A percentile compares a stretch with the other conserved stretches of the same genome.
Conservation (phyloP, 73 alveolate genomes). For the Halteria grandinella region DNA sequence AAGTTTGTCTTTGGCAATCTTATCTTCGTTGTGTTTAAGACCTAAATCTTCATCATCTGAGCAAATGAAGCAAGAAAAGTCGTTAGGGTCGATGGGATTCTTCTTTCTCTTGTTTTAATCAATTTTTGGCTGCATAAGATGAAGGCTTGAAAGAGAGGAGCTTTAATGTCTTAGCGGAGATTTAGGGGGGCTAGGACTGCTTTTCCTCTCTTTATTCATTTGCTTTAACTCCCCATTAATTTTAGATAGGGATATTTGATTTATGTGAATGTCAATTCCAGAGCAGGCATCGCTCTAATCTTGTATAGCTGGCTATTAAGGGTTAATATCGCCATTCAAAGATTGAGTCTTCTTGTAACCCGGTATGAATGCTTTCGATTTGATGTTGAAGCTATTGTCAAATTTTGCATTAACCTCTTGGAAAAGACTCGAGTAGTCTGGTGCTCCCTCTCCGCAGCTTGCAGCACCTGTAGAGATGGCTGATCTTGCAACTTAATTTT, state of each 20-base stretch:
- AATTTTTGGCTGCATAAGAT: background rate
- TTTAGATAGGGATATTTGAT: background rate
- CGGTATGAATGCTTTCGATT: slow-evolving; percentile 33
- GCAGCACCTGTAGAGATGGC: too few species aligned
- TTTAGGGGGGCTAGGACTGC: too few species aligned
- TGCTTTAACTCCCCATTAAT: background rate
- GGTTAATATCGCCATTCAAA: too few species aligned
- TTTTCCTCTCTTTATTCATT: background rate
- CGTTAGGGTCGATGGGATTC: background rate
- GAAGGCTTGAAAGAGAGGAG: background rate
- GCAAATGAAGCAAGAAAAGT: background rate
- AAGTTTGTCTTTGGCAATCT: slow-evolving; percentile 1
- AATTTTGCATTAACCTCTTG: background rate
- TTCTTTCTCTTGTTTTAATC: too few species aligned
- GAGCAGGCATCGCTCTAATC: background rate
- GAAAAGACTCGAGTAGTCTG: background rate
- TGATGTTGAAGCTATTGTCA: background rate
- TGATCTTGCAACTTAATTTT: background rate
- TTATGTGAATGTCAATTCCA: background rate
- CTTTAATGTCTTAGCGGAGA: background rate
- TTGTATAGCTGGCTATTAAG: background rate
- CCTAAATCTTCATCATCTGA: background rate
- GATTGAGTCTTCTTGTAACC: slow-evolving; percentile 17
- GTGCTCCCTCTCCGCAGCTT: background rate
- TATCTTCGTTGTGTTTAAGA: background rate